Base-by-base conservation (phyloP, 257 asterid genomes). In the Marsdenia floribunda region DNA sequence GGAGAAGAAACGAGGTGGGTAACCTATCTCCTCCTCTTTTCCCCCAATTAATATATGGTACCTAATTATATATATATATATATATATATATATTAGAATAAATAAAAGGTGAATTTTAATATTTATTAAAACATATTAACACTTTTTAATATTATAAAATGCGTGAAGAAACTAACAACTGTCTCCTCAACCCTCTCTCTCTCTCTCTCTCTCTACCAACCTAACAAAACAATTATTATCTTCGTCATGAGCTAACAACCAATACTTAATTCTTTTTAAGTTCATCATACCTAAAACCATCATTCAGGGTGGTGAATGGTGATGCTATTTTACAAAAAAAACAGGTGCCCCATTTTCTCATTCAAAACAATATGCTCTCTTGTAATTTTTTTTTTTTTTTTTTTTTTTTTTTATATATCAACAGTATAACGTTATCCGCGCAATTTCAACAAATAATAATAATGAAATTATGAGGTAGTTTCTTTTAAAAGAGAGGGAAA, bases 1-100 rank as follows among this genome's bases (percentile, higher is more conserved):
- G 82, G 96, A 87, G 89, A 87, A 75, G 80, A 75, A 86, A 85
- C 74, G 87, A 85, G 83, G 82, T 82, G 78, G 85, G 78, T 83
- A 77, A 73, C 80, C 90, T 78, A 77, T 84, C 88, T 70, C 81
- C 75, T 84, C 83, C 33, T 29, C 33, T 0, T 83, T 83, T 70
- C n/a, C 72, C 68, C 24, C 50, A 38, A 49, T 38, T 59, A 58
- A 14, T 77, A 60, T 49, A 6, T 42, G 8, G 8, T 42, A 42
- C 1, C 0, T 6, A 42, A 40, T 29, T 29, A 29, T 29, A 29
- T 40, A 5, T 40, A 40, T 40, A 40, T 40, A 5, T 40, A 40
- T 40, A 40, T 3, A 5, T 40, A 40, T 40, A 40, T 40, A 40
- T 72, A 66, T 60, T 79, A 13, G 35, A 18, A 14, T 44, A 19